Percentiles rank a stretch among this genome's conserved stretches.
phyloP scores from a whole-genome alignment of 1,284 basidiomycete genomes.

The Ustilago crameri region DNA sequence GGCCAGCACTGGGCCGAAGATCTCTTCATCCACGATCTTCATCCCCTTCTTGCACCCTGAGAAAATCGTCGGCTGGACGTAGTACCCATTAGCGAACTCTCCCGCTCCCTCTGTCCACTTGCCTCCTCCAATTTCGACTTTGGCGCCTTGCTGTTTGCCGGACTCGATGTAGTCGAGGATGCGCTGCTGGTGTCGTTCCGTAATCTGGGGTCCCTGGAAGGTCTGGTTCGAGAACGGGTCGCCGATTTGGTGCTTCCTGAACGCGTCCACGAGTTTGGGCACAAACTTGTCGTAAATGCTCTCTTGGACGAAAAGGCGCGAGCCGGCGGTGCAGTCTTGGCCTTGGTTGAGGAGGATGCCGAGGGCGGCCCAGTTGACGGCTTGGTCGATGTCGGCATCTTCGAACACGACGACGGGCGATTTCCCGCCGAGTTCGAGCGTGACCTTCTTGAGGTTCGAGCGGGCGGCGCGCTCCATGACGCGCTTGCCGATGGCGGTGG shows the following conservation, averaged over 20 bases:
- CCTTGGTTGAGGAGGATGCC: conserved; percentile 78
- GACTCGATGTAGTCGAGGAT: conserved; percentile 88
- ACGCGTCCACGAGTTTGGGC: conserved; percentile 74
- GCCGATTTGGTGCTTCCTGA: conserved; percentile 74
- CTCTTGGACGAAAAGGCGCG: conserved; percentile 79
- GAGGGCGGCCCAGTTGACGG: conserved; percentile 76
- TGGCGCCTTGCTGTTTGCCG: conserved; percentile 85
- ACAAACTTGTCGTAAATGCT: conserved; percentile 76
- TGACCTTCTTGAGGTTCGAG: conserved; percentile 82
- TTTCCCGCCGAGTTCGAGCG: conserved; percentile 83
- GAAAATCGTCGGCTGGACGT: conserved; percentile 70
- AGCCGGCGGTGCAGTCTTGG: conserved; percentile 74
- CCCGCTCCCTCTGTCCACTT: conserved; percentile 73
- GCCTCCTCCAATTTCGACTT: conserved; percentile 77
- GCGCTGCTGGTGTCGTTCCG: conserved; percentile 81
- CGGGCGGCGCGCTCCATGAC: conserved; percentile 86
- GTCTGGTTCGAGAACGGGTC: conserved; percentile 80
- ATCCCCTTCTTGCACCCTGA: conserved; percentile 75
- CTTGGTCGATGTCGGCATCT: conserved; percentile 70
- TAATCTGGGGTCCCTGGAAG: conserved; percentile 88
- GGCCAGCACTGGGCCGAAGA: conserved; percentile 81
- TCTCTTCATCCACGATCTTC: conserved; percentile 76
- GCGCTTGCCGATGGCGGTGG: conserved; percentile 76
- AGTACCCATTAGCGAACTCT: conserved; percentile 72
- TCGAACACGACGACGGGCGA: conserved; percentile 83